Conservation (phyloP, 2,329 filamentous ascomycete genomes). For the Trichoderma gracile region DNA sequence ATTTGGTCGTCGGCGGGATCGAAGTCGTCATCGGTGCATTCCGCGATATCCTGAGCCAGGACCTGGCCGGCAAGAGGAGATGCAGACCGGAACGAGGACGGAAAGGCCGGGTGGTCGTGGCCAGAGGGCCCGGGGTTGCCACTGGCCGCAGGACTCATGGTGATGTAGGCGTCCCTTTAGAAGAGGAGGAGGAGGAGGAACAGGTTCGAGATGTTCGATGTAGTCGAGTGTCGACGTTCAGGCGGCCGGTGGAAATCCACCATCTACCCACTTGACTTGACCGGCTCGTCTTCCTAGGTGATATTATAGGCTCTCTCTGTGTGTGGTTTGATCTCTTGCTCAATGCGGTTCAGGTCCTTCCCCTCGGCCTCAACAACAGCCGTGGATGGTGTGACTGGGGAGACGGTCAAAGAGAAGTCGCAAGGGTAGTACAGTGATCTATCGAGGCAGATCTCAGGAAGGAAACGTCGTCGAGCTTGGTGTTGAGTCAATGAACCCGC, state of each 20-base stretch:
- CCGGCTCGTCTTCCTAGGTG: neutral
- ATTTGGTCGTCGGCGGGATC: slow-evolving; percentile 37
- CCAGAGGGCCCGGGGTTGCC: slow-evolving; percentile 24
- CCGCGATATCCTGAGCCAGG: slow-evolving; percentile 66
- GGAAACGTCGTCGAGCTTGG: neutral
- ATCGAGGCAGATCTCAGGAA: neutral
- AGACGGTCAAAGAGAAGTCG: neutral
- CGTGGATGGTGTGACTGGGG: neutral
- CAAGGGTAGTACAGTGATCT: neutral
- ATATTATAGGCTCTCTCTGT: neutral
- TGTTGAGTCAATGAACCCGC: neutral
- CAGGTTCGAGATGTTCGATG: neutral
- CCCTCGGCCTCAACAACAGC: neutral
- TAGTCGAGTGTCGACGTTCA: neutral
- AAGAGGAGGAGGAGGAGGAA: neutral
- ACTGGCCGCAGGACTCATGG: slow-evolving; percentile 16
- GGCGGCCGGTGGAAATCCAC: neutral
- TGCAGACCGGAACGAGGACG: slow-evolving; percentile 56
- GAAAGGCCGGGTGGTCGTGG: slow-evolving; percentile 29
- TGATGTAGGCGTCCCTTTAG: neutral
- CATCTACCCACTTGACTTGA: neutral
- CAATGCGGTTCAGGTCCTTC: neutral
- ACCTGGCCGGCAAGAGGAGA: slow-evolving; percentile 68
- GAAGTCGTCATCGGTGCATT: slow-evolving; percentile 60
- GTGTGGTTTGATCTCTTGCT: too few species aligned